Evolutionary conservation across 2,329 filamentous ascomycete genomes (phyloP), one percentile per base, ranked within the genome.

Genomic region (Alternaria sp.): DNA sequence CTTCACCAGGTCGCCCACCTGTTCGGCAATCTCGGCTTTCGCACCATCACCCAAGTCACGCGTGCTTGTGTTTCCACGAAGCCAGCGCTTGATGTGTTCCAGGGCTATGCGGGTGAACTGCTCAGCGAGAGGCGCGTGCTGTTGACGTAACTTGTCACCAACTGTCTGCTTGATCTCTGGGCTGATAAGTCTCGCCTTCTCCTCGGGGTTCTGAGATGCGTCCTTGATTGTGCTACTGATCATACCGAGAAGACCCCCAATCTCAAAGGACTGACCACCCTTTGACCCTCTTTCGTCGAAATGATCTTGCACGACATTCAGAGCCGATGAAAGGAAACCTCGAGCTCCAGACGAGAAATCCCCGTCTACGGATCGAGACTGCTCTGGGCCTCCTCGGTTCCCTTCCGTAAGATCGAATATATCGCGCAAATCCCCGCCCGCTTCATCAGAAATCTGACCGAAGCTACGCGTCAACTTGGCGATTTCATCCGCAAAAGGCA

Each of bases 71-170:
- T 76, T 76, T 4, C 74, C 74, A 53, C 74, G 71, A 10, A 76
- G 63, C 74, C 74, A 76, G 51, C 74, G 73, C 60, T 76, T 76
- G 64, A 76, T 73, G 51, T 76, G 74, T 8, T 75, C 74, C 9
- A 76, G 58, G 0, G 74, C 74, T 21, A 76, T 73, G 1, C 65
- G 68, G 6, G 74, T 76, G 53, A 76, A 76, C 10, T 76, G 74
- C 37, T 75, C 74, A 10, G 74, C 72, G 46, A 76, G 73, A 9
- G 69, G 43, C 21, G 71, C 62, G 60, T 75, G 74, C 45, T 75
- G 73, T n/a, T 56, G 61, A 9, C 73, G 69, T 26, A 76, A 60
- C 58, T 75, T 76, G 10, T 69, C 71, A 6, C 66, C 73, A 4
- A 76, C 72, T 44, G 67, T 66, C 43, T 74, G 63, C 51, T 74